Evolutionary conservation across 805 yeast genomes (phyloP).

Genomic region (Lipomyces kockii): DNA sequence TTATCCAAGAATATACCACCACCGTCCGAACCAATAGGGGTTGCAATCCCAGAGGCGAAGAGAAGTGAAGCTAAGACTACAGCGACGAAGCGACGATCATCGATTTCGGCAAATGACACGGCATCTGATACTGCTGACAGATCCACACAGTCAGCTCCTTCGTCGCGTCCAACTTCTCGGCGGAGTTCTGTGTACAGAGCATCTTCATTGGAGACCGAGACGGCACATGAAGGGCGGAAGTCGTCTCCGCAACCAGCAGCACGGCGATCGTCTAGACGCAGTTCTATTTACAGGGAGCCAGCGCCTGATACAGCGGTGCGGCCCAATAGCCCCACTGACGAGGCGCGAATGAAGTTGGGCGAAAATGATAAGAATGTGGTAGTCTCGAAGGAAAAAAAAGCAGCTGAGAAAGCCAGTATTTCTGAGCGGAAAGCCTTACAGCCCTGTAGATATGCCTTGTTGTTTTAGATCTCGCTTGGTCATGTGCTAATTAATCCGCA

Average conservation of each 20-base stretch:
- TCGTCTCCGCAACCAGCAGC: background rate
- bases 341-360: slow-evolving; percentile 2
- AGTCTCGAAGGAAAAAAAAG: background rate
- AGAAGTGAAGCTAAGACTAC: background rate
- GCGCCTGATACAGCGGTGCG: background rate
- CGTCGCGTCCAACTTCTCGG: background rate
- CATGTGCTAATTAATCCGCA: slow-evolving; percentile 5
- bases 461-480: too few species aligned
- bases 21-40: background rate
- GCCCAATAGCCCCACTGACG: background rate
- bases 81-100: background rate
- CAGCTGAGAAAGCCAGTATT: background rate
- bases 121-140: background rate
- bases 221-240: background rate
- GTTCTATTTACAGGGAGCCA: background rate
- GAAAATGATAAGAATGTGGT: slow-evolving; percentile 3
- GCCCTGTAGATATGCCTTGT: slow-evolving; percentile 17
- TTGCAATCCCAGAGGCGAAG: background rate
- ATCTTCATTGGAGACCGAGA: background rate
- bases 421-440: slow-evolving; percentile 19
- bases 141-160: background rate
- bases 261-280: background rate
- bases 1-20: background rate
- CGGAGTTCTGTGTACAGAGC: background rate
- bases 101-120: background rate